Evolutionary conservation across 768 basidiomycete genomes (phyloP), one percentile per base, ranked within the genome.

Genomic region (Mycena leptocephala): DNA sequence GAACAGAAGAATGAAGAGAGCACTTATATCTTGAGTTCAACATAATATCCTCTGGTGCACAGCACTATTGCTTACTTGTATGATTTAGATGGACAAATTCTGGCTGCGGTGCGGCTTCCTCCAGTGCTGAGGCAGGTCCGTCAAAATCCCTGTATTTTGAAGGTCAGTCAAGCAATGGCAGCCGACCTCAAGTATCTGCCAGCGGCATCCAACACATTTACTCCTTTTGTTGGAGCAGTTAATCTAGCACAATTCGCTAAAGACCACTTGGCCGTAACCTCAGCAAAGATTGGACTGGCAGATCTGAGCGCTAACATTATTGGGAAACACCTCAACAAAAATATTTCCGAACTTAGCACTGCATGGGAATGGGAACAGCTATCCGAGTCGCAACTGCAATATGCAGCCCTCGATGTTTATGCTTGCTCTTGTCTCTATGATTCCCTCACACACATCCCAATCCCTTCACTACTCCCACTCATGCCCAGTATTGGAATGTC

Each of bases 31-130:
- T 39, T 39, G 14, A 39, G 37, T 7, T 39, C 8, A 39, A 39
- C 37, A 39, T 8, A 39, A 14, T 39, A 39, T 39, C 37, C 37
- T 39, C 37, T 39, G 37, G 37, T 39, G 37, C 7, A 39, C 37
- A 7, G 37, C n/a, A n/a, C n/a, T n/a, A n/a, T n/a, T 39, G 37
- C 37, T 2, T 86, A 83, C 77, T 22, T 30, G 32, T 32, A n/a
- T n/a, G n/a, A n/a, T 39, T 55, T 22, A 68, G 66, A 56, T 68
- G 13, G 66, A n/a, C 35, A 55, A 13, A 68, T 68, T 51, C 35
- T 68, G 0, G 53, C 51, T 2, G 37, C 14, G 2, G 35, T n/a
- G 2, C 28, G n/a, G 14, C 53, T 68, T 39, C 66, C 66, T 18
- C 1, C n/a, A 24, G 28, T 53, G 33, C 53, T 56, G n/a, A 24